phyloP scores from a whole-genome alignment of 2,329 filamentous ascomycete species.

The Cadophora gregata region DNA sequence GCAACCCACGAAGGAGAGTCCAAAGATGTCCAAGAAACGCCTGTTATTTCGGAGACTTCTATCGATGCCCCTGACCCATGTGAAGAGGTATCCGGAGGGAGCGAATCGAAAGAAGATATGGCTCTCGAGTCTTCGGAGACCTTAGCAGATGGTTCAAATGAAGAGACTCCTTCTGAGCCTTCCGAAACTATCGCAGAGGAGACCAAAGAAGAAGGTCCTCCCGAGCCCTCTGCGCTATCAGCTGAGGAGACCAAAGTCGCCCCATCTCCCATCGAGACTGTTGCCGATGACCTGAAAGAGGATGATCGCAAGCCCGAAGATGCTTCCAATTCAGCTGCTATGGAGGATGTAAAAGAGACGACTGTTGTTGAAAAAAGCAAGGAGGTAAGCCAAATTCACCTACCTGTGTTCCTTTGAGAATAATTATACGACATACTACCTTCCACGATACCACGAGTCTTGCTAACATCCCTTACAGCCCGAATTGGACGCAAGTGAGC shows the following conservation, averaged over 20 bases:
- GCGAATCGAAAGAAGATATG: slow-evolving; percentile 20
- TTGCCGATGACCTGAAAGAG: slow-evolving; percentile 19
- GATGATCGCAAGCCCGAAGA: not conserved
- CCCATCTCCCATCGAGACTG: not conserved
- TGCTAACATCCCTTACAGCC: not conserved
- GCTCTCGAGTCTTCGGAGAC: not conserved
- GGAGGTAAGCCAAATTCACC: not conserved
- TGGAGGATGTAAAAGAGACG: slow-evolving; percentile 6
- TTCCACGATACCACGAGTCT: not conserved
- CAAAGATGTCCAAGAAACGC: not conserved
- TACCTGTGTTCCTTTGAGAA: no score
- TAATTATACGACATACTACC: not conserved
- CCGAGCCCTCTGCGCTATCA: not conserved
- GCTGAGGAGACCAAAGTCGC: slow-evolving; percentile 17
- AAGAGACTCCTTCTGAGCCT: slow-evolving; percentile 15
- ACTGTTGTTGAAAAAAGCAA: slow-evolving; percentile 11
- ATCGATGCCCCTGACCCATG: not conserved
- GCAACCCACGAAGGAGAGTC: not conserved
- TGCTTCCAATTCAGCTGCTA: not conserved
- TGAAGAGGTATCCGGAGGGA: not conserved
- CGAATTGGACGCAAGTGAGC: not conserved
- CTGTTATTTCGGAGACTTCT: not conserved
- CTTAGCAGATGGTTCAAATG: slow-evolving; percentile 2
- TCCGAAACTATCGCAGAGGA: not conserved
- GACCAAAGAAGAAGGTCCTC: slow-evolving; percentile 13